Base-by-base conservation (phyloP, 495 filamentous ascomycete species). In the Aspergillus conjunctus region DNA sequence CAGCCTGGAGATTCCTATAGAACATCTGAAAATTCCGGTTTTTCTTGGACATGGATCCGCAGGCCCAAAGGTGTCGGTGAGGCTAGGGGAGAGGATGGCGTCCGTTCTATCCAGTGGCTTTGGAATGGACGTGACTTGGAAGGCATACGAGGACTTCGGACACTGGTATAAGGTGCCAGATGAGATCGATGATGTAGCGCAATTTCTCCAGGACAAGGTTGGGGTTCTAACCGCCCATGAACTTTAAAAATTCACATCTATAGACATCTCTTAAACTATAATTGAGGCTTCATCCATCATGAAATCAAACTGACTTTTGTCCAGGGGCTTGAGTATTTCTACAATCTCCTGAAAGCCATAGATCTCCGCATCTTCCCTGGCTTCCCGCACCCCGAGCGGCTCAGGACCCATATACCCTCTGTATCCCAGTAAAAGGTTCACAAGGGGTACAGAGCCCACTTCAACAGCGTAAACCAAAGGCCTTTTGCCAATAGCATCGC, bases 151-250 rank as follows among this genome's bases (percentile, higher is more conserved):
- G 51, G 75, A 72, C 2, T 75, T 86, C 1, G 82, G 82, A 1
- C 85, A 87, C 68, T 86, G 83, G 83, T 79, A 85, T 34, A 76
- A 84, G 46, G 75, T 75, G 56, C 59, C 67, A 7, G 64, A 76
- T 48, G 78, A 81, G 34, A 71, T 85, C 14, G 75, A 84, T 58
- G 83, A 86, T 74, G 69, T 77, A 10, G 66, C 81, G 8, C 43
- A 6, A 81, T 84, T 68, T 55, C 84, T 63, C 34, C 57, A 54
- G 44, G 41, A 56, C 3, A 41, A 41, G 37, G 37, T 41, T 12
- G 37, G 37, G 15, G 15, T 41, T 41, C 34, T 7, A 11, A 7
- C 7, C 15, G 7, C 10, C 10, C 3, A 39, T 10, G 2, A 39
- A 8, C 2, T 39, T 39, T 2, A 5, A 26, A 5, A 26, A 3